phyloP scores from a whole-genome alignment of 2,329 filamentous ascomycete genomes.

The Trichoderma asperellum region DNA sequence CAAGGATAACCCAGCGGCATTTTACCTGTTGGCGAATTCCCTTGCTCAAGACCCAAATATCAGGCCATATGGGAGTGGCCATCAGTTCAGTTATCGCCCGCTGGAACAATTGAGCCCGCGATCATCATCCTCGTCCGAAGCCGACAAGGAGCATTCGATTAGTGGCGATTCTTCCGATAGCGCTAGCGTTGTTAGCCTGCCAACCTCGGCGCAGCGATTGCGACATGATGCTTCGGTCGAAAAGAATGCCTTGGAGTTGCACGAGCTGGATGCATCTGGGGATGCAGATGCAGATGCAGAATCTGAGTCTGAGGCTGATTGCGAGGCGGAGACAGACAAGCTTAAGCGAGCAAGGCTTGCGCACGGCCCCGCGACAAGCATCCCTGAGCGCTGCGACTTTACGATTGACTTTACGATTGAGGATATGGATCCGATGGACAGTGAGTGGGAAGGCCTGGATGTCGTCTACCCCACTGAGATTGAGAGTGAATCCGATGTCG shows the following conservation, averaged over 20 bases:
- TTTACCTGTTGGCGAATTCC: conserved; percentile 40
- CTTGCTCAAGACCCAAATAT: conserved; percentile 47
- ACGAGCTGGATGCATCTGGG: conserved; percentile 29
- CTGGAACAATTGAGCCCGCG: conserved; percentile 45
- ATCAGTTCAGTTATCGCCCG: conserved; percentile 49
- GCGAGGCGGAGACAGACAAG: conserved; percentile 33
- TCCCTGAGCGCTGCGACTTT: conserved; percentile 39
- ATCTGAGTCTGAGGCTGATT: conserved; percentile 22
- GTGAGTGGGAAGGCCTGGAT: conserved; percentile 48
- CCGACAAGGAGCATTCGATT: conserved; percentile 33
- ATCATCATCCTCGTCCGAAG: conserved; percentile 39
- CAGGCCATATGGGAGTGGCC: conserved; percentile 47
- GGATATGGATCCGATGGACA: conserved; percentile 53
- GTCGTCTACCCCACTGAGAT: conserved; percentile 52
- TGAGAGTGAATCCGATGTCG: conserved; percentile 49
- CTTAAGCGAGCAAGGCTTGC: conserved; percentile 17
- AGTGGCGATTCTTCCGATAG: conserved; percentile 39
- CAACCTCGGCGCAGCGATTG: conserved; percentile 32
- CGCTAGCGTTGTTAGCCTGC: conserved; percentile 37
- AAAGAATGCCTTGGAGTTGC: conserved; percentile 24
- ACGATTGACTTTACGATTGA: conserved; percentile 51
- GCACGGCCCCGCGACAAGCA: conserved; percentile 26
- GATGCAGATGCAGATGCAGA: conserved; percentile 35
- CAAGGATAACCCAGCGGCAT: conserved; percentile 42
- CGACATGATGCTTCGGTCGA: conserved; percentile 31